A percentile compares a stretch with the other conserved stretches of the same genome.
Conservation (phyloP, 2,329 filamentous ascomycete genomes). For the Paracamarosporium sp. region DNA sequence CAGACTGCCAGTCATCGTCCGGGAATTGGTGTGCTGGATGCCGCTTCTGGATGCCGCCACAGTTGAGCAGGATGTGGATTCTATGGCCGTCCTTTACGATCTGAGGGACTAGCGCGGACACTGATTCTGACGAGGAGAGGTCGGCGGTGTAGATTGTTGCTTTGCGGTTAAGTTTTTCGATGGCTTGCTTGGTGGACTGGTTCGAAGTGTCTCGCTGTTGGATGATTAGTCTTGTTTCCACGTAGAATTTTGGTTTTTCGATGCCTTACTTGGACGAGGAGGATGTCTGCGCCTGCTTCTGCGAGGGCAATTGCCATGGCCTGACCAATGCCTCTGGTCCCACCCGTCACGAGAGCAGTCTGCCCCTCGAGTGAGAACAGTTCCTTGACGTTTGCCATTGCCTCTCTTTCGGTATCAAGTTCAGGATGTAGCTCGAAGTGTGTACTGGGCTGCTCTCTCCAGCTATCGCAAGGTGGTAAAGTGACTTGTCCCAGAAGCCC, state of each 20-base stretch:
- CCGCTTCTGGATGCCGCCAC: slow-evolving; percentile 83
- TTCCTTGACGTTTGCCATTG: slow-evolving; percentile 42
- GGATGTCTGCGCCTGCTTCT: slow-evolving; percentile 58
- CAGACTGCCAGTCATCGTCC: slow-evolving; percentile 76
- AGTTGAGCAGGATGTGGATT: slow-evolving; percentile 83
- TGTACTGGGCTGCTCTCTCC: neutral
- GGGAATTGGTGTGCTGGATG: slow-evolving; percentile 80
- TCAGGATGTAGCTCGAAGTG: neutral
- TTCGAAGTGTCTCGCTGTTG: slow-evolving; percentile 62
- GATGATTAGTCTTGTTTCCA: slow-evolving; percentile 3
- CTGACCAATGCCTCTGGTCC: slow-evolving; percentile 59
- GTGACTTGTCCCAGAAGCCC: neutral
- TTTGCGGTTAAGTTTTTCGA: slow-evolving; percentile 71
- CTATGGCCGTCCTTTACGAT: slow-evolving; percentile 67
- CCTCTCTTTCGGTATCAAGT: neutral
- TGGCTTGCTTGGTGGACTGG: slow-evolving; percentile 63
- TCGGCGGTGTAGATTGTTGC: slow-evolving; percentile 73
- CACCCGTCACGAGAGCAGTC: slow-evolving; percentile 58
- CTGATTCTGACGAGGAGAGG: slow-evolving; percentile 66
- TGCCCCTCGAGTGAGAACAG: slow-evolving; percentile 59
- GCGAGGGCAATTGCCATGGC: slow-evolving; percentile 59
- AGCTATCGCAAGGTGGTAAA: neutral
- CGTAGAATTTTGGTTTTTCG: neutral
- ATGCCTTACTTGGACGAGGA: slow-evolving; percentile 55
- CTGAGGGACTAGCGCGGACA: slow-evolving; percentile 65